Base-by-base conservation (phyloP, 2,329 filamentous ascomycete genomes). In the Fusarium chaquense region DNA sequence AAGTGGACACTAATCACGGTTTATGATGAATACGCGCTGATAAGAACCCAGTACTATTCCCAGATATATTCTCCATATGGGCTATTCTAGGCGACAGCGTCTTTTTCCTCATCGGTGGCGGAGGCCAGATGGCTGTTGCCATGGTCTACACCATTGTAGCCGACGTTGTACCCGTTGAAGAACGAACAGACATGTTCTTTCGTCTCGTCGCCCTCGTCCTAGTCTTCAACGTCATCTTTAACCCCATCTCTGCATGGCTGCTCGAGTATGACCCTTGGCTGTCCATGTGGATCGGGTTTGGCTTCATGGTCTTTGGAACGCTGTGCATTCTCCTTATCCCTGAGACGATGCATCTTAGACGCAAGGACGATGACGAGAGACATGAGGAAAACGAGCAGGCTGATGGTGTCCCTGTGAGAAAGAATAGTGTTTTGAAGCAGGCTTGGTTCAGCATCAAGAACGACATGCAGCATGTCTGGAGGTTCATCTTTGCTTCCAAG, bases 141-240 rank as follows among this genome's bases (percentile, higher is more conserved):
- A 84, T 85, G 81, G 58, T 83, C 9, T 84, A 78, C 72, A 85
- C 83, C 10, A 77, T 81, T 38, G 60, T 84, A 15, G 78, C 81
- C n/a, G 83, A 85, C 55, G 79, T 83, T 2, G 73, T 81, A 0
- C 81, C 81, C 1, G 73, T 80, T 1, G 76, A 72, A 1, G 76
- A 79, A 46, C 64, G 82, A 50, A 81, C 83, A 7, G 76, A 77
- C 11, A 74, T 79, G 33, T 84, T 83, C 67, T 83, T 82, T 67
- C 77, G 76, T n/a, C 52, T 84, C 5, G 65, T 71, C 5, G 79
- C 82, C 10, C 60, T 78, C 2, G 78, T 77, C 13, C 75, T 84
- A 4, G 63, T 78, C 33, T 76, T 82, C n/a, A 77, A 78, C 33
- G 76, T 83, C 7, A 49, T 81, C 9, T 71, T 80, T 6, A 80